phyloP scores from a whole-genome alignment of 139 green algal genomes.

The Dunaliella sp. region DNA sequence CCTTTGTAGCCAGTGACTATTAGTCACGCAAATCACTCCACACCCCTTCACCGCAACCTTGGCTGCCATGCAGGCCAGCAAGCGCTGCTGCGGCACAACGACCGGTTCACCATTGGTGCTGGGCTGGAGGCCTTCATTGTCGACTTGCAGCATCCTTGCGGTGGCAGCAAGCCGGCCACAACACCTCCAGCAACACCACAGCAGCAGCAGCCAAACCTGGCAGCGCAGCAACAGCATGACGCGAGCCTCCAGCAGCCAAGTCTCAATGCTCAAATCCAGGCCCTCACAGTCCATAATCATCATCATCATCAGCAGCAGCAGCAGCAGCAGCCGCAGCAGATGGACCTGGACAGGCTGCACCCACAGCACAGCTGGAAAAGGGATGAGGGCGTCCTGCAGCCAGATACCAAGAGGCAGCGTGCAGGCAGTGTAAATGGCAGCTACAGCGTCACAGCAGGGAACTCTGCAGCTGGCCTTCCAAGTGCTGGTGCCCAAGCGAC shows the following conservation, averaged over 20 bases:
- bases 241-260: too few species aligned
- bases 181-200: too few species aligned
- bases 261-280: too few species aligned
- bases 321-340: neutral
- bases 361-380: neutral
- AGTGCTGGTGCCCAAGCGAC: too few species aligned
- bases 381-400: neutral
- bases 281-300: neutral
- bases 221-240: too few species aligned
- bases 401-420: neutral
- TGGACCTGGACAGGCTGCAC: neutral
- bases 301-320: neutral
- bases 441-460: too few species aligned
- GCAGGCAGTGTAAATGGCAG: too few species aligned
- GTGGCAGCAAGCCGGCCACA: too few species aligned
- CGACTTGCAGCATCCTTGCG: neutral
- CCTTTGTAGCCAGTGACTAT: neutral
- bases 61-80: neutral
- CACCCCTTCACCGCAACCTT: neutral
- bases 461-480: too few species aligned
- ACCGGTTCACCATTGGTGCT: neutral
- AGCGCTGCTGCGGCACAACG: neutral
- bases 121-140: neutral
- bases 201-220: too few species aligned
- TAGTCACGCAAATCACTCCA: neutral